phyloP scores from a whole-genome alignment of 192 early-diverging fungal species.

The Backusella tarrabulga region DNA sequence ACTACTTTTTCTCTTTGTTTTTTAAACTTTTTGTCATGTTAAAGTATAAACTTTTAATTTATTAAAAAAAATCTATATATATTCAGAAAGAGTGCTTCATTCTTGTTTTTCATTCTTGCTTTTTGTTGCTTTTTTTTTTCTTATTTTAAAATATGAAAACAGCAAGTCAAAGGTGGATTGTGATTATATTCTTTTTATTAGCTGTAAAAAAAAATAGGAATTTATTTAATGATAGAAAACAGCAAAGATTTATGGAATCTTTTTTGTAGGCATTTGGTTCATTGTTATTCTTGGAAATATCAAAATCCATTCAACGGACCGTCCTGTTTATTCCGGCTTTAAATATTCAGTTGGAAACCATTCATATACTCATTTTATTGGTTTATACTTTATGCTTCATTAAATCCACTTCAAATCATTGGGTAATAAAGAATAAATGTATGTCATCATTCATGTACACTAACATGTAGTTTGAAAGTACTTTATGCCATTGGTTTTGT shows the following conservation, averaged over 20 bases:
- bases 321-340: neutral
- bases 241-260: neutral
- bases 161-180: neutral
- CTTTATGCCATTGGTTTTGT: constrained; percentile 4
- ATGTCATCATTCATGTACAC: neutral
- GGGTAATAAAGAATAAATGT: neutral
- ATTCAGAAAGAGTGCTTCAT: neutral
- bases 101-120: neutral
- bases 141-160: neutral
- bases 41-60: neutral
- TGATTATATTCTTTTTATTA: neutral
- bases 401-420: neutral
- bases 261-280: neutral
- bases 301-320: neutral
- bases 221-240: neutral
- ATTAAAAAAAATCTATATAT: too few species aligned
- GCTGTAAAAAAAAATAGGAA: neutral
- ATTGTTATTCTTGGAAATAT: neutral
- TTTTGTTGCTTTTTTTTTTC: neutral
- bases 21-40: neutral
- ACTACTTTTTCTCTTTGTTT: too few species aligned
- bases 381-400: neutral
- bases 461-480: neutral
- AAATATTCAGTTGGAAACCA: neutral
- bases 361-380: neutral